Percentiles rank a stretch among this genome's conserved stretches.
Conservation (phyloP, 805 yeast genomes). For the Candida takata region DNA sequence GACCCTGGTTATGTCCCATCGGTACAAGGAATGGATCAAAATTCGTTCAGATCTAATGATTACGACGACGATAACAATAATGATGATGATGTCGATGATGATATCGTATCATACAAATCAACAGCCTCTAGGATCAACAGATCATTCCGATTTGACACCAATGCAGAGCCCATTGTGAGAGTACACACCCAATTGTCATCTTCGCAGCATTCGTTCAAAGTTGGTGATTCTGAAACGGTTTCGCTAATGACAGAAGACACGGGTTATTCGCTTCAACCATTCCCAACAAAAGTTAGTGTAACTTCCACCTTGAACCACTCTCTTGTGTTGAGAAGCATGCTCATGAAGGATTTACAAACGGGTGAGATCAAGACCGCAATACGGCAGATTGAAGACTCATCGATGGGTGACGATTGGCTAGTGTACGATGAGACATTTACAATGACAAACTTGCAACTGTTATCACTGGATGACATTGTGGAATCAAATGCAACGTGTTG, state of each 20-base stretch:
- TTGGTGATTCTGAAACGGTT: constrained; percentile 5
- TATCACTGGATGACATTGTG: constrained; percentile 28
- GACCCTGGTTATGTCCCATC: too few relatives aligned
- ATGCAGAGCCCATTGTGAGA: constrained; percentile 5
- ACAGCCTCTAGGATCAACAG: too few relatives aligned
- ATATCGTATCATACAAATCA: too few relatives aligned
- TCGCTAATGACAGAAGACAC: constrained; percentile 3
- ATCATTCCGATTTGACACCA: too few relatives aligned
- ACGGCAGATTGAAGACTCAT: constrained; percentile 17
- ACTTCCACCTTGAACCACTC: constrained; percentile 7
- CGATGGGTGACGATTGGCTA: constrained; percentile 33
- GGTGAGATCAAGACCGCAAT: constrained; percentile 20
- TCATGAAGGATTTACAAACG: constrained; percentile 15
- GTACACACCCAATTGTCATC: constrained; percentile 6
- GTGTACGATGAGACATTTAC: constrained; percentile 32
- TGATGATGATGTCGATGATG: neutral
- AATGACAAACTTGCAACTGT: constrained; percentile 29
- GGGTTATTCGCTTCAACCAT: constrained; percentile 9
- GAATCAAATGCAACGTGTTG: constrained; percentile 22
- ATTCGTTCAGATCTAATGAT: too few relatives aligned
- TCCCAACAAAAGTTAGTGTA: constrained; percentile 13
- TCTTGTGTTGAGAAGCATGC: constrained; percentile 16
- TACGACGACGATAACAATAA: too few relatives aligned
- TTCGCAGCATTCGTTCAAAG: constrained; percentile 4
- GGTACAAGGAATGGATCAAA: too few relatives aligned